These are phyloP conservation scores for Limonium bicolor DNA, from an alignment of 148 eudicot genomes.

Conservation along the genomic window DNA sequence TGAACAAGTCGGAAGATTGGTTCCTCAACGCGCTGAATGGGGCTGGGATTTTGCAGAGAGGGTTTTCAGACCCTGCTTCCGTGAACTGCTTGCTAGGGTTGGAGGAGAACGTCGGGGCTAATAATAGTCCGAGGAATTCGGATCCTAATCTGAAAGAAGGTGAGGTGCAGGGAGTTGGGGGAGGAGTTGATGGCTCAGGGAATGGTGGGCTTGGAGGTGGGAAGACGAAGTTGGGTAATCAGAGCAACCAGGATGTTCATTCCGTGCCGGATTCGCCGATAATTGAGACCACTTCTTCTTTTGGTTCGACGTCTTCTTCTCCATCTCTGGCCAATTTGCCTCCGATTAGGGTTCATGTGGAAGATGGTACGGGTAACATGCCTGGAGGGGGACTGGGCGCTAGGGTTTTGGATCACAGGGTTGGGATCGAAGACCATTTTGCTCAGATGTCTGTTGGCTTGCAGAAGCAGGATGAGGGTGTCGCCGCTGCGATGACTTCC, in stretches of 20 bases:
- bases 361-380: conserved; percentile 17
- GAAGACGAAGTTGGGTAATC: conserved; percentile 9
- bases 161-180: conserved; percentile 2
- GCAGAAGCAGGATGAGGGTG: conserved; percentile 25
- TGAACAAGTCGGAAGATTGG: conserved; percentile 67
- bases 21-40: conserved; percentile 58
- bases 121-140: conserved; percentile 7
- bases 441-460: conserved; percentile 28
- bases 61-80: conserved; percentile 44
- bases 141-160: conserved; percentile 6
- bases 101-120: conserved; percentile 34
- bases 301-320: conserved; percentile 57
- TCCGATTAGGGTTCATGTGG: conserved; percentile 59
- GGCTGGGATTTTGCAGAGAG: conserved; percentile 12
- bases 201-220: conserved; percentile 1
- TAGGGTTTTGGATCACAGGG: conserved; percentile 17
- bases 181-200: conserved; percentile 10
- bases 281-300: conserved; percentile 49
- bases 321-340: conserved; percentile 57
- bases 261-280: conserved; percentile 79
- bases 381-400: conserved; percentile 14
- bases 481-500: conserved; percentile 16
- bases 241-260: conserved; percentile 35
- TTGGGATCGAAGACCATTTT: conserved; percentile 54
- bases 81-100: conserved; percentile 55